Percentiles rank a stretch among this genome's conserved stretches.
These are phyloP conservation scores for Cladosporium sp. DNA, from an alignment of 2,329 filamentous ascomycete species.

Conservation along the genomic window DNA sequence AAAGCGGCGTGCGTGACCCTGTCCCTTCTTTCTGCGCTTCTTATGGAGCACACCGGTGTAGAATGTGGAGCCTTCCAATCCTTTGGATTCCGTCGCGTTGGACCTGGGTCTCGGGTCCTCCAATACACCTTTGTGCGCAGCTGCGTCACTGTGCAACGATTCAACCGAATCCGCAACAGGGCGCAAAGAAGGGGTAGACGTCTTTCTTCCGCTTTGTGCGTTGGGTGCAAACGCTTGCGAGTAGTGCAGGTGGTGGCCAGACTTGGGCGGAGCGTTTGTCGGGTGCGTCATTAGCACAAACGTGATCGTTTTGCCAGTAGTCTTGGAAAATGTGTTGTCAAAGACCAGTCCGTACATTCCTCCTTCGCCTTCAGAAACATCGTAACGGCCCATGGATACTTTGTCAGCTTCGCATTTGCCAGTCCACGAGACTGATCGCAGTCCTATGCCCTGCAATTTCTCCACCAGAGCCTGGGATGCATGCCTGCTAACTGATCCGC, in stretches of 20 bases:
- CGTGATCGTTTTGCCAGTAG: constrained; percentile 87
- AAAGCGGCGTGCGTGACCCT: constrained; percentile 88
- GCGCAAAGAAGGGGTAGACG: constrained; percentile 38
- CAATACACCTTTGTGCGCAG: constrained; percentile 23
- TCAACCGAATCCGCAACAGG: constrained; percentile 48
- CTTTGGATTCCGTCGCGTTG: constrained; percentile 27
- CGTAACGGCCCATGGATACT: constrained; percentile 83
- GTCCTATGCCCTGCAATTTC: constrained; percentile 58
- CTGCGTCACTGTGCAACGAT: constrained; percentile 40
- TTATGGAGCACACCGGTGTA: constrained; percentile 86
- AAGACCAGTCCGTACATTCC: constrained; percentile 97
- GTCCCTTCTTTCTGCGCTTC: constrained; percentile 85
- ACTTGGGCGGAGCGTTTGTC: constrained; percentile 72
- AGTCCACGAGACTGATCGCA: constrained; percentile 69
- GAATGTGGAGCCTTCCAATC: constrained; percentile 49
- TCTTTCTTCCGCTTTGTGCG: constrained; percentile 33
- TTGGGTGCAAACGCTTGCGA: constrained; percentile 52
- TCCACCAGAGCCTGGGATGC: constrained; percentile 60
- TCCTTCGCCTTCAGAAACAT: constrained; percentile 68
- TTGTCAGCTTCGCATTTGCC: constrained; percentile 97
- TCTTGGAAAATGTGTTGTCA: constrained; percentile 98
- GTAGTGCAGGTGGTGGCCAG: constrained; percentile 63
- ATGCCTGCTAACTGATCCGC: constrained; percentile 39
- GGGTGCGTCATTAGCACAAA: constrained; percentile 94
- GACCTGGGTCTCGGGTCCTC: constrained; percentile 40